Evolutionary conservation across 768 basidiomycete genomes (phyloP).

Genomic region (Cubamyces lactineus): DNA sequence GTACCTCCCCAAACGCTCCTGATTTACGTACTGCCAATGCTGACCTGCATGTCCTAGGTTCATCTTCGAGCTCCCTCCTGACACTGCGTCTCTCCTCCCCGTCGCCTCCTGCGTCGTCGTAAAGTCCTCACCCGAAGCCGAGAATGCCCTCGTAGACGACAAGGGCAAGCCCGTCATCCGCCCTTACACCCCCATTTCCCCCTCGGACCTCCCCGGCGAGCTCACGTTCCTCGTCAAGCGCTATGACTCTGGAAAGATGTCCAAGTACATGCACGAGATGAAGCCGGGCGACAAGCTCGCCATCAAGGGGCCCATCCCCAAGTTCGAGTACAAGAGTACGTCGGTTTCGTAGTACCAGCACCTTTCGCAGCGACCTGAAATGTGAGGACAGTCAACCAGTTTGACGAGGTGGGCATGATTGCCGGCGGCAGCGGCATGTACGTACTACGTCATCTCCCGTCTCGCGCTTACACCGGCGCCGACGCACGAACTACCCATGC

Average conservation of each 20-base stretch:
- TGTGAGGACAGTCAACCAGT: slow-evolving; percentile 64
- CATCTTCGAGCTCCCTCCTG: slow-evolving; percentile 78
- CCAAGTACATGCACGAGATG: slow-evolving; percentile 79
- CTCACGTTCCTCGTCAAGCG: slow-evolving; percentile 84
- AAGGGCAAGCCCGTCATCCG: slow-evolving; percentile 89
- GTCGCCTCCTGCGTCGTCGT: slow-evolving; percentile 80
- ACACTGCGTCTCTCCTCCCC: slow-evolving; percentile 76
- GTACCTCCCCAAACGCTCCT: slow-evolving; percentile 41
- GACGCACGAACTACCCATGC: neutral
- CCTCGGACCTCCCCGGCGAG: slow-evolving; percentile 73
- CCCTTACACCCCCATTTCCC: slow-evolving; percentile 93
- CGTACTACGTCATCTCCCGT: slow-evolving; percentile 35
- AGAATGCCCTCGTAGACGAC: slow-evolving; percentile 62
- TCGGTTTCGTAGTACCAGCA: neutral
- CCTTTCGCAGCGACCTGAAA: neutral
- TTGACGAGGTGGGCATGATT: slow-evolving; percentile 85
- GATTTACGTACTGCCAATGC: neutral
- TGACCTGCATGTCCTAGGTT: slow-evolving; percentile 52
- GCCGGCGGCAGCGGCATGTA: slow-evolving; percentile 95
- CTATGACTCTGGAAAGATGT: slow-evolving; percentile 81
- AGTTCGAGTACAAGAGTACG: slow-evolving; percentile 83
- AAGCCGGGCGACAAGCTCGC: slow-evolving; percentile 81
- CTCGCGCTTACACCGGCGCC: neutral
- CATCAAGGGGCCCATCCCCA: slow-evolving; percentile 90
- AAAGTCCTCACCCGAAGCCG: slow-evolving; percentile 60